phyloP scores from a whole-genome alignment of 768 basidiomycete species.

The Butyriboletus loyo region DNA sequence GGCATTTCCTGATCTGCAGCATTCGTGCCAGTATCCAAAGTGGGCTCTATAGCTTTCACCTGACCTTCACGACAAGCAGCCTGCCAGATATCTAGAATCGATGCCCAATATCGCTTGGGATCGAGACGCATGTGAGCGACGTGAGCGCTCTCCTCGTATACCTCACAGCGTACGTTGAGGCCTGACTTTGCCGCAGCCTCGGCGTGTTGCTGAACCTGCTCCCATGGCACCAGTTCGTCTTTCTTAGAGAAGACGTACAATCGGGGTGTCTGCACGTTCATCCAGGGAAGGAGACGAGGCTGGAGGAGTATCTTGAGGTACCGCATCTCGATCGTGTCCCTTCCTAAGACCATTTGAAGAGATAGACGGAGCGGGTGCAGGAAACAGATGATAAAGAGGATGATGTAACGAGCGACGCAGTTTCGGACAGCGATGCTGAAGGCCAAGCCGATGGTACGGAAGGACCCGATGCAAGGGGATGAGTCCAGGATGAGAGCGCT shows the following conservation, averaged over 20 bases:
- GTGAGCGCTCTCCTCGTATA: slow-evolving; percentile 35
- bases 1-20: not conserved
- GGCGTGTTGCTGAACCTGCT: slow-evolving; percentile 25
- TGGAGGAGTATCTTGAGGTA: slow-evolving; percentile 14
- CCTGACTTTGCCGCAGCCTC: slow-evolving; percentile 23
- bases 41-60: not conserved
- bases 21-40: not conserved
- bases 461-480: slow-evolving; percentile 10
- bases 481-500: slow-evolving; percentile 26
- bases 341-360: slow-evolving; percentile 14
- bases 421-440: slow-evolving; percentile 23
- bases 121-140: slow-evolving; percentile 33
- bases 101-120: slow-evolving; percentile 29
- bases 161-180: slow-evolving; percentile 25
- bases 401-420: slow-evolving; percentile 13
- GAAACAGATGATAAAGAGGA: slow-evolving; percentile 13
- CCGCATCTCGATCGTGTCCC: slow-evolving; percentile 5
- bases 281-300: slow-evolving; percentile 33
- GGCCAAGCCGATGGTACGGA: slow-evolving; percentile 20
- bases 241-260: slow-evolving; percentile 36
- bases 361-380: slow-evolving; percentile 10
- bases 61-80: slow-evolving; percentile 6
- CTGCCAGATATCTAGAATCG: slow-evolving; percentile 22
- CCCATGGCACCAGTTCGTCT: slow-evolving; percentile 31
- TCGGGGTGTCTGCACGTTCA: slow-evolving; percentile 28